A percentile compares a stretch with the other conserved stretches of the same genome.
These are phyloP conservation scores for Cetradonia linearis DNA, from an alignment of 495 filamentous ascomycete genomes.

Conservation along the genomic window DNA sequence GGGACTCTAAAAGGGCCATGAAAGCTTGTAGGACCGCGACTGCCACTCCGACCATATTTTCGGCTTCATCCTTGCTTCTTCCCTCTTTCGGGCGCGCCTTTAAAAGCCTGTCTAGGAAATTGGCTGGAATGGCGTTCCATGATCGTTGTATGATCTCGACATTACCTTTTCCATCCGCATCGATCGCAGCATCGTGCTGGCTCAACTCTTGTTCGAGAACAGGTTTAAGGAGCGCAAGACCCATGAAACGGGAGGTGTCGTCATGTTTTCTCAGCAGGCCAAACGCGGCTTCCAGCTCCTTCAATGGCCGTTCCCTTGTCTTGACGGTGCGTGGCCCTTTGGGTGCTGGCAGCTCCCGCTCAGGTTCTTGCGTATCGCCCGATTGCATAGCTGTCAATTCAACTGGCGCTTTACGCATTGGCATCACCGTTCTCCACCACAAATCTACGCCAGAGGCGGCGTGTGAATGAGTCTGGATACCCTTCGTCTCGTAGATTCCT, in stretches of 20 bases:
- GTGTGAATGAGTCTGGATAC: slow-evolving; percentile 2
- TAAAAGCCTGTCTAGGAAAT: slow-evolving; percentile 51
- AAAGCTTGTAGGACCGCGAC: slow-evolving; percentile 52
- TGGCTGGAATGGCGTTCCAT: slow-evolving; percentile 48
- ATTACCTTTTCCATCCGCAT: slow-evolving; percentile 13
- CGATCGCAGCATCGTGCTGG: slow-evolving; percentile 24
- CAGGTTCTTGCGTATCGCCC: background rate
- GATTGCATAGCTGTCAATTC: background rate
- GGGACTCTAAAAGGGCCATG: slow-evolving; percentile 37
- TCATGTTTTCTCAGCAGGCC: slow-evolving; percentile 40
- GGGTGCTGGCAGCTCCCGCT: background rate
- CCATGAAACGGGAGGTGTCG: slow-evolving; percentile 56
- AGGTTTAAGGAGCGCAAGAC: slow-evolving; percentile 51
- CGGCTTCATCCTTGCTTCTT: slow-evolving; percentile 32
- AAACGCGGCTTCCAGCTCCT: slow-evolving; percentile 15
- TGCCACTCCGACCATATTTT: slow-evolving; percentile 51
- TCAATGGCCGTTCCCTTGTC: background rate
- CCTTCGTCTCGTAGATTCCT: background rate
- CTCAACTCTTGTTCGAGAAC: slow-evolving; percentile 46
- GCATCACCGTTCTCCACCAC: background rate
- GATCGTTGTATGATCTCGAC: slow-evolving; percentile 25
- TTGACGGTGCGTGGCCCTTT: background rate
- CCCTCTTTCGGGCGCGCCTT: slow-evolving; percentile 36
- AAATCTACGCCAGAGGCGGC: background rate
- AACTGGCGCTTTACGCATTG: background rate